Conservation (phyloP, 176 grass and related monocot genomes). For the Triticum monococcum region DNA sequence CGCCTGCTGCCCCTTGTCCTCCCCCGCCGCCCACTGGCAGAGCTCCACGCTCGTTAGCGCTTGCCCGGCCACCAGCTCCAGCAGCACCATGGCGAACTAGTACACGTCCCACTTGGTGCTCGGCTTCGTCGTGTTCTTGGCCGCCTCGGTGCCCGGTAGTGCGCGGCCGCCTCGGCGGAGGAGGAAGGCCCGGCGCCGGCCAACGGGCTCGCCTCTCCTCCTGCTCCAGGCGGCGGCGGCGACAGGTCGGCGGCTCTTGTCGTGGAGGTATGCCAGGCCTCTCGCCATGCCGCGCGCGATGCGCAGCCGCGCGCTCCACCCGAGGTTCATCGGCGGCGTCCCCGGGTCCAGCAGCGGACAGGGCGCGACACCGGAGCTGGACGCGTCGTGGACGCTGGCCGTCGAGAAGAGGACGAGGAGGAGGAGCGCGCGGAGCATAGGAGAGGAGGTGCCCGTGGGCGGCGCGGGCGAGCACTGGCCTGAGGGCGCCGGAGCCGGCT, state of each 20-base stretch:
- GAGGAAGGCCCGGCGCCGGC: background rate
- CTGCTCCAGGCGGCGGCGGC: background rate
- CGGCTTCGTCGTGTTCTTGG: constrained; percentile 44
- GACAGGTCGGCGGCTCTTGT: constrained; percentile 61
- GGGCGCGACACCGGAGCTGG: no score
- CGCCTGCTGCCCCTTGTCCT: constrained; percentile 33
- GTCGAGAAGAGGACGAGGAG: no score
- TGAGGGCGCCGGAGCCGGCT: no score
- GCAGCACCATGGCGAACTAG: constrained; percentile 71
- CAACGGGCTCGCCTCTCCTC: constrained; percentile 38
- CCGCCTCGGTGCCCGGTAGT: constrained; percentile 61
- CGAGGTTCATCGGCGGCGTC: no score
- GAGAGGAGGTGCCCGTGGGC: no score
- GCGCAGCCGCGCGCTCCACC: no score
- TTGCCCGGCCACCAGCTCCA: constrained; percentile 81
- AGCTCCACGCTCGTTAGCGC: constrained; percentile 64
- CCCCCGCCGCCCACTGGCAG: constrained; percentile 42
- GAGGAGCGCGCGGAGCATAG: no score
- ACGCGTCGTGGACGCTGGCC: no score
- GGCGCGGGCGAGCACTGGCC: no score
- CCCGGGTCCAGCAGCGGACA: no score
- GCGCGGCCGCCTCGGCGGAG: constrained; percentile 23
- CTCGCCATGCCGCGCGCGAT: no score
- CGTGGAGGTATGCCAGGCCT: no score
- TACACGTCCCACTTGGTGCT: constrained; percentile 77